phyloP scores from a whole-genome alignment of 2,329 filamentous ascomycete species.

The Diaporthe citrichinensis region DNA sequence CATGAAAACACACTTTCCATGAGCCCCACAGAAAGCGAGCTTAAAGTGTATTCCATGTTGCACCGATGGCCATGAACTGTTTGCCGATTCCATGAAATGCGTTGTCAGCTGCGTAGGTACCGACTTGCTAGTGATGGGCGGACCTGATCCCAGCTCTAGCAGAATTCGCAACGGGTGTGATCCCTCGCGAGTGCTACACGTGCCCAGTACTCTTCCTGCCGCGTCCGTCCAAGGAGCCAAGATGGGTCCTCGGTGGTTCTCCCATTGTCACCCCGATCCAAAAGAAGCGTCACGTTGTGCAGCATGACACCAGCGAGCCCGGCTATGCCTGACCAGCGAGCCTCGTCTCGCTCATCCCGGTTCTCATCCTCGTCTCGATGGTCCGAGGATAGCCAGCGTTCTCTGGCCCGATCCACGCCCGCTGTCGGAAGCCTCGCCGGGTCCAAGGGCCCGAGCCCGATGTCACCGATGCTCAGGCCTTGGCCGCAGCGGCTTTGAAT shows the following conservation, averaged over 20 bases:
- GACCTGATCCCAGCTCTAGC: background rate
- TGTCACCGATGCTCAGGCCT: background rate
- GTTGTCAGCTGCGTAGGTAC: background rate
- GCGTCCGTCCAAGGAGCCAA: slow-evolving; percentile 34
- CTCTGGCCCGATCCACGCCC: background rate
- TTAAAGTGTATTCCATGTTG: background rate
- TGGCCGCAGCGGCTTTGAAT: slow-evolving; percentile 6
- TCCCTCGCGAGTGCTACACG: background rate
- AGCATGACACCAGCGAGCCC: slow-evolving; percentile 20
- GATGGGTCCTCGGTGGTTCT: background rate
- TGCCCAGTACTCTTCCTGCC: slow-evolving; percentile 10
- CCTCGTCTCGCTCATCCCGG: background rate
- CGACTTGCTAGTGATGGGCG: background rate
- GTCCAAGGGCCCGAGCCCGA: slow-evolving; percentile 30
- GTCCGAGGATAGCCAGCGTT: background rate
- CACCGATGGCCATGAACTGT: background rate
- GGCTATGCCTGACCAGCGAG: background rate
- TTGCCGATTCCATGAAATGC: background rate
- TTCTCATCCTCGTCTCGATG: background rate
- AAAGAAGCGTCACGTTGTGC: background rate
- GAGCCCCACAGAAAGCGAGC: background rate
- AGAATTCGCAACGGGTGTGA: background rate
- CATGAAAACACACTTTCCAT: background rate
- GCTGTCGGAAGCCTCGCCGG: background rate
- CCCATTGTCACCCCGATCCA: background rate